Percentiles rank a stretch among this genome's conserved stretches.
phyloP scores from a whole-genome alignment of 345 rosid genomes.

The Dipteronia sinensis region DNA sequence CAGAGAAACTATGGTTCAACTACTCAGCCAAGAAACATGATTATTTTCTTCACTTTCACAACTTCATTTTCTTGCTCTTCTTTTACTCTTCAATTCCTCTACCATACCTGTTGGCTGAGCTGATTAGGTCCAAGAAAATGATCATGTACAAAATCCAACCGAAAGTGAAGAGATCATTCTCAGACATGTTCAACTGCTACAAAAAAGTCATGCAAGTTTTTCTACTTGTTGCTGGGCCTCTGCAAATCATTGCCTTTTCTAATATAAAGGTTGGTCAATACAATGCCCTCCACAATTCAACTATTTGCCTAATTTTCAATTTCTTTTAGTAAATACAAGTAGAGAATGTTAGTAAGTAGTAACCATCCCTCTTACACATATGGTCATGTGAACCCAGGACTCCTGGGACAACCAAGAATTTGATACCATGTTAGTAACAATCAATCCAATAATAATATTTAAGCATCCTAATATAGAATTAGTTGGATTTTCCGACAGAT shows the following conservation, averaged over 20 bases:
- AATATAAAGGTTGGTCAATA: slow-evolving; percentile 55
- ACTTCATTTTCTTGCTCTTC: slow-evolving; percentile 62
- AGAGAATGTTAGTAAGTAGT: too few relatives aligned
- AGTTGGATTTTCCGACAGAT: slow-evolving; percentile 36
- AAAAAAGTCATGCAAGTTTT: slow-evolving; percentile 69
- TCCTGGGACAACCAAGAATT: too few relatives aligned
- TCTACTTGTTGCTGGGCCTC: slow-evolving; percentile 73
- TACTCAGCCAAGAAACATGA: slow-evolving; percentile 80
- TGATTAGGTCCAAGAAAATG: slow-evolving; percentile 47
- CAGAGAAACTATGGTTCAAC: slow-evolving; percentile 74
- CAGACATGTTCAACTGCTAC: slow-evolving; percentile 67
- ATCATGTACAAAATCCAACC: slow-evolving; percentile 79
- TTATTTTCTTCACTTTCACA: slow-evolving; percentile 73
- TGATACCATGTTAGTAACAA: too few relatives aligned
- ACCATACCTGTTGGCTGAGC: slow-evolving; percentile 54
- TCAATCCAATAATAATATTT: too few relatives aligned
- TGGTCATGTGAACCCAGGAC: too few relatives aligned
- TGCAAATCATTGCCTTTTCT: slow-evolving; percentile 77
- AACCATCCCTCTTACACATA: too few relatives aligned
- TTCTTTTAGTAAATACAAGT: too few relatives aligned
- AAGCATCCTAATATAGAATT: too few relatives aligned
- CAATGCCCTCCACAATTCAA: too few relatives aligned
- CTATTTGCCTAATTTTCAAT: too few relatives aligned
- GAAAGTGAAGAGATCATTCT: slow-evolving; percentile 49
- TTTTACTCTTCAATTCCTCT: slow-evolving; percentile 63